Evolutionary conservation across 495 filamentous ascomycete genomes (phyloP), one percentile per base, ranked within the genome.

Genomic region (Echria macrotheca): DNA sequence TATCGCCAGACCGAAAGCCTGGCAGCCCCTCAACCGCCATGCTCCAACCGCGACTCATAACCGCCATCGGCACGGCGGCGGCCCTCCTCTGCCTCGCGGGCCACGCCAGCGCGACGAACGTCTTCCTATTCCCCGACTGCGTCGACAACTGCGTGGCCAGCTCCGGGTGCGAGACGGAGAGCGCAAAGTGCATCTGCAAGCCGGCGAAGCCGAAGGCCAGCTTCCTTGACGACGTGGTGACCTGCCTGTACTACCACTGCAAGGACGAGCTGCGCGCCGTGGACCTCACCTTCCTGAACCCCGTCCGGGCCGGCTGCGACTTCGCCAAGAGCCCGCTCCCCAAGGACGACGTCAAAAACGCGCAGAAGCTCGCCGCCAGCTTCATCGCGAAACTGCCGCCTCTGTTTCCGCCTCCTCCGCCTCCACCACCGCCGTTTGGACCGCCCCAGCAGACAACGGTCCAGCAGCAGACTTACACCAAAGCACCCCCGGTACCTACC

Each of bases 201-300:
- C 41, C 37, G 1, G 60, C 55, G 3, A n/a, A n/a, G n/a, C n/a
- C n/a, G n/a, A 46, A 37, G 35, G 43, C 25, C 1, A 21, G 47
- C 14, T 53, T 66, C 18, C 56, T 66, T 10, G 54, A 55, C 22
- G 29, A 32, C 5, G 59, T 64, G 31, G 25, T 64, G 14, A 41
- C 39, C 7, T 68, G 65, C 50, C 47, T 68, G 46, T 61, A 50
- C 47, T 47, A 53, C 52, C 42, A 59, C 49, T 66, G 65, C 58
- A 36, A 49, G 22, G n/a, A 47, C 25, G 49, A 61, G 15, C 54
- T 65, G 12, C 56, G 42, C 24, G 22, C 43, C 23, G 53, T 49
- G 35, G 47, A 60, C 8, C 15, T 39, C 21, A 40, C 26, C 32
- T 60, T 68, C 47, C 37, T 68, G 7, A 28, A 46, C 17, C 49